Evolutionary conservation across 163 green algal species (phyloP), one percentile per base, ranked within the genome.

Genomic region (Prototheca stagnorum): DNA sequence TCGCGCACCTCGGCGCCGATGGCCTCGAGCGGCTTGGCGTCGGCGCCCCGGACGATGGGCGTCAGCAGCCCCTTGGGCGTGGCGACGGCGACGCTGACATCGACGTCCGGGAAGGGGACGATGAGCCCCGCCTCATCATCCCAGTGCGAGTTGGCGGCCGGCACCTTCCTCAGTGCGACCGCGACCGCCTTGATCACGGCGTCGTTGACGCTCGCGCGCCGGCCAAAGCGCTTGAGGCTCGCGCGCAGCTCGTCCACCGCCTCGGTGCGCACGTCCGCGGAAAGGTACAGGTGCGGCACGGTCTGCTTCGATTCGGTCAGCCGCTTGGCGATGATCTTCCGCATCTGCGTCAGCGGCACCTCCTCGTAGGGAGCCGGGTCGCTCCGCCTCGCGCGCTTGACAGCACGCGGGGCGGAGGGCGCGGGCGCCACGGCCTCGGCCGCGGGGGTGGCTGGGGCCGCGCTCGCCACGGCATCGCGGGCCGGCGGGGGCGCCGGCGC

Each of bases 41-140:
- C 72, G 15, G 86, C 82, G 11, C 59, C 51, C 33, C 68, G 77
- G 1, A 97, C 72, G 51, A 97, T 93, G 41, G 88, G 88, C n/a
- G 86, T 96, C 62, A 97, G 85, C 3, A 96, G 72, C 11, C 88
- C 88, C 1, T 52, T 54, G 6, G 85, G 67, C 3, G 82, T 94
- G 12, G 85, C 82, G 20, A 95, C 85, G 1, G 84, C 85, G 1
- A 95, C 63, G n/a, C 62, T 65, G 8, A 95, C 67, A 53, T 95
- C 85, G 12, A 94, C 60, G 23, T 24, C 39, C 6, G 40, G 39
- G 17, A 54, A 36, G 20, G 21, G 33, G 27, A 65, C 47, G 1
- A 51, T 51, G 9, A 36, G 43, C 27, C 57, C 64, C 17, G 62
- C 39, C 4, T 51, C 49, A 1, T 37, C 57, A 37, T 85, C 65